Evolutionary conservation across 352 stramenopile species (phyloP), one percentile per base, ranked within the genome.

Genomic region (Phytophthora hibernalis): DNA sequence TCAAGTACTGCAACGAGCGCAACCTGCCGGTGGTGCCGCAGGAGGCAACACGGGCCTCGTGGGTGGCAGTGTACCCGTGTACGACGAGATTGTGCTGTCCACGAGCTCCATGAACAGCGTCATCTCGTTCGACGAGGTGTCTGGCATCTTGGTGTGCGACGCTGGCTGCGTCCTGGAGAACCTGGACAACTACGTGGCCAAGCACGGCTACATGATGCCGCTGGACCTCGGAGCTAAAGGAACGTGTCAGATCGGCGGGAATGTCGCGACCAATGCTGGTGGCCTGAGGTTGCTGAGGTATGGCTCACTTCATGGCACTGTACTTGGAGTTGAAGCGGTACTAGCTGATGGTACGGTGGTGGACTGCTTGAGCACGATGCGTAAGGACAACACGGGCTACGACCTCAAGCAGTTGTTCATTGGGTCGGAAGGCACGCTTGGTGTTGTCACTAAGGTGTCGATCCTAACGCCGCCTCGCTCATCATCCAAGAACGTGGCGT

Each of bases 371-470:
- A 97, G 86, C 49, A 86, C 85, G 10, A 92, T 97, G 79, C 85
- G 96, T 47, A 99, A 99, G 85, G 96, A 99, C 80, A 99, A 99
- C 82, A 99, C 96, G 12, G 97, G 97, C 5, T 99, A 99, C 68
- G 90, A 98, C 65, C 68, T 99, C 0, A 98, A 98, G 77, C 96
- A 99, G 72, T 77, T 99, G 31, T 98, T 99, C 64, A 97, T 99
- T 49, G 97, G 96, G 6, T 91, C 92, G 11, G 97, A 99, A 69
- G 97, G 97, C 18, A 99, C 97, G 15, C 78, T 99, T 6, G 97
- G 96, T 22, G 77, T 99, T 13, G 82, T 99, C 26, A 99, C 70
- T 1, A 78, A 74, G 47, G 70, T 78, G 26, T 78, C 70, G 18
- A 78, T 78, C 11, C 6, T 51, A 20, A 33, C 44, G 13, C 22